These are phyloP conservation scores for Malassezia japonica DNA, from an alignment of 1,284 basidiomycete genomes.

Conservation along the genomic window DNA sequence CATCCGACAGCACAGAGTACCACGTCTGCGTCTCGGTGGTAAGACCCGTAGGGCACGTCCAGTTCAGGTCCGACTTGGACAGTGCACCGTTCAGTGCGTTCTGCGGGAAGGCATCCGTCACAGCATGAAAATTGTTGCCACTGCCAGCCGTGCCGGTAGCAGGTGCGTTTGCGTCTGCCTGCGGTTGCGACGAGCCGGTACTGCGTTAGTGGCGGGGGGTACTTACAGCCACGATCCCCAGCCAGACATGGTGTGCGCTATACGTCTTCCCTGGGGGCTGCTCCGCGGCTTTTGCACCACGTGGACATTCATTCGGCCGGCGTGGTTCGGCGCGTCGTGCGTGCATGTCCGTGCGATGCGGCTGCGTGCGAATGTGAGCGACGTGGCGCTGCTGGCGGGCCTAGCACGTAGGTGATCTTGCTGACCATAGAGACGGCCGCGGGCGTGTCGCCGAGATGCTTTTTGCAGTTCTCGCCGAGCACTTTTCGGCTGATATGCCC, in stretches of 20 bases:
- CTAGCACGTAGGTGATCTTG: slow-evolving; percentile 3
- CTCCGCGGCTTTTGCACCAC: too few species aligned
- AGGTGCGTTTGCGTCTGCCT: not conserved
- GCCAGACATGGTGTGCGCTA: slow-evolving; percentile 34
- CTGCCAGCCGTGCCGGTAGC: slow-evolving; percentile 12
- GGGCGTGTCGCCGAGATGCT: slow-evolving; percentile 3
- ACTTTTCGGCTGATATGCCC: slow-evolving; percentile 12
- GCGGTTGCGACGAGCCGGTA: slow-evolving; percentile 14
- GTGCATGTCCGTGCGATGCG: slow-evolving; percentile 5
- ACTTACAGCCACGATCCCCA: slow-evolving; percentile 46
- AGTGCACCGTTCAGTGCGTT: slow-evolving; percentile 61
- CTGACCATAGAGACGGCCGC: slow-evolving; percentile 2
- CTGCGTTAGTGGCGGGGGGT: not conserved
- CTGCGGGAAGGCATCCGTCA: slow-evolving; percentile 35
- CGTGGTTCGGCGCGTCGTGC: too few species aligned
- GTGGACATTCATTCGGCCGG: too few species aligned
- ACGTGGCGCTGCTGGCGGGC: slow-evolving; percentile 10
- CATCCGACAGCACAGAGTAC: slow-evolving; percentile 76
- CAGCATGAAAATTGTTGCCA: slow-evolving; percentile 38
- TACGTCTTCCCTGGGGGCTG: too few species aligned
- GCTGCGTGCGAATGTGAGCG: slow-evolving; percentile 7
- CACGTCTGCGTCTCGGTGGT: slow-evolving; percentile 84
- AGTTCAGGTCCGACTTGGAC: slow-evolving; percentile 62
- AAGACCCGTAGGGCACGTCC: slow-evolving; percentile 73
- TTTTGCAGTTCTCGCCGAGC: slow-evolving; percentile 12